Base-by-base conservation (phyloP, 345 rosid genomes). In the Atalantia buxifolia region DNA sequence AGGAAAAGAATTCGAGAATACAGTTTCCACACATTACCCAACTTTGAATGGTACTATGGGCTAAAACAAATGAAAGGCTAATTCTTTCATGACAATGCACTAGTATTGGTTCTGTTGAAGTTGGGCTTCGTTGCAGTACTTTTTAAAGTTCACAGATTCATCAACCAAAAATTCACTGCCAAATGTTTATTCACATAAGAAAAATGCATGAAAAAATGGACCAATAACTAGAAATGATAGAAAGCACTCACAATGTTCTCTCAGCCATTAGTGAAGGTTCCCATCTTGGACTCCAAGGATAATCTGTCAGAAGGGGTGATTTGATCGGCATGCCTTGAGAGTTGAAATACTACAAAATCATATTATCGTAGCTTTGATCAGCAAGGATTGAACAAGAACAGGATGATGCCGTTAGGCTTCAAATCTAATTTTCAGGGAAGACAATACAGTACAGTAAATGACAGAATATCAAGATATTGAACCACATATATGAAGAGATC, bases 231-330 rank as follows among this genome's bases (percentile, higher is more conserved):
- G 6, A 16, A 59, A 60, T 12, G 0, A 30, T 22, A 19, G 19
- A 48, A 57, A 33, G 66, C 60, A 84, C 95, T 88, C 63, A 96
- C 99, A 82, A 87, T 38, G 92, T 81, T 65, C 93, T 90, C 81
- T 94, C 99, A 22, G 92, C 97, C 99, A 91, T 94, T 76, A 78
- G 87, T 3, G 89, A 81, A 36, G 77, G 60, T 78, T 96, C 98
- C 99, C 99, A 96, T 84, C 98, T 90, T 27, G 99, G 99, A 88
- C 97, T 96, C 98, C 99, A 96, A 71, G 98, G 98, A 80, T 87
- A 96, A 40, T 92, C 97, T 0, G 86, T 36, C 50, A 89, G 85
- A 66, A 86, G 83, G 57, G 88, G 78, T 2, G 97, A 94, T 87
- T 90, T 90, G 62, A 87, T 80, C 1, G 94, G 95, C 27, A 85